These are phyloP conservation scores for Aphanomyces euteiches DNA, from an alignment of 352 stramenopile genomes.

Conservation along the genomic window DNA sequence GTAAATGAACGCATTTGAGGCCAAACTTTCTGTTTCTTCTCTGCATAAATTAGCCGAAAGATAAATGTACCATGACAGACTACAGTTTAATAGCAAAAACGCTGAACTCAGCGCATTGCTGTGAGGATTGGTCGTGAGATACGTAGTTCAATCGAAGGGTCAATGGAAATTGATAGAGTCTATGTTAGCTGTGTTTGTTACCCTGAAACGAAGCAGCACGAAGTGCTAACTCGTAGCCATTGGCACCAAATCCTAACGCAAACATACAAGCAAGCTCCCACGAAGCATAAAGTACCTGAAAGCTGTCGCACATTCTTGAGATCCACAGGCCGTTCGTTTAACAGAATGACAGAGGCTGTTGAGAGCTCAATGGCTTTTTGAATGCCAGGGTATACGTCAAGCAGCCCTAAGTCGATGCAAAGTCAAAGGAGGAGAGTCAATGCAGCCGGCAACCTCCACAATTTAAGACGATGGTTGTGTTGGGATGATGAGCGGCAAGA, in stretches of 20 bases:
- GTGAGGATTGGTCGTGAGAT: no score
- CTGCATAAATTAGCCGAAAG: no score
- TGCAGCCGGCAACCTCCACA: constrained; percentile 1
- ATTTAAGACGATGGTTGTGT: constrained; percentile 20
- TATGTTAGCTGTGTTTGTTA: not conserved
- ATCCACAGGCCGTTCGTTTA: constrained; percentile 6
- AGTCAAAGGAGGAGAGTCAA: not conserved
- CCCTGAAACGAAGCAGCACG: not conserved
- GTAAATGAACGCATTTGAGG: no score
- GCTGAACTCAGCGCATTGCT: no score
- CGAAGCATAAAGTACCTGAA: not conserved
- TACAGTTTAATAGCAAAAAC: no score
- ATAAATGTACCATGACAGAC: no score
- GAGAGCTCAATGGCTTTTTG: constrained; percentile 18
- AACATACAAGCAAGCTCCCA: not conserved
- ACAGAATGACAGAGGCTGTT: not conserved
- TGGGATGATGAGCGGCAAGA: not conserved
- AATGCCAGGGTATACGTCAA: constrained; percentile 12
- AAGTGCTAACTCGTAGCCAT: constrained; percentile 2
- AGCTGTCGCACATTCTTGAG: constrained; percentile 1
- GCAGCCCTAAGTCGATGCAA: not conserved
- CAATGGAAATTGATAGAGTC: no score
- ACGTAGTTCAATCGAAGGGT: no score
- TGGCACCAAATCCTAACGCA: constrained; percentile 6
- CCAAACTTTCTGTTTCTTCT: no score